phyloP scores from a whole-genome alignment of 148 eudicot species.

The Vaccinium vitisidaea region DNA sequence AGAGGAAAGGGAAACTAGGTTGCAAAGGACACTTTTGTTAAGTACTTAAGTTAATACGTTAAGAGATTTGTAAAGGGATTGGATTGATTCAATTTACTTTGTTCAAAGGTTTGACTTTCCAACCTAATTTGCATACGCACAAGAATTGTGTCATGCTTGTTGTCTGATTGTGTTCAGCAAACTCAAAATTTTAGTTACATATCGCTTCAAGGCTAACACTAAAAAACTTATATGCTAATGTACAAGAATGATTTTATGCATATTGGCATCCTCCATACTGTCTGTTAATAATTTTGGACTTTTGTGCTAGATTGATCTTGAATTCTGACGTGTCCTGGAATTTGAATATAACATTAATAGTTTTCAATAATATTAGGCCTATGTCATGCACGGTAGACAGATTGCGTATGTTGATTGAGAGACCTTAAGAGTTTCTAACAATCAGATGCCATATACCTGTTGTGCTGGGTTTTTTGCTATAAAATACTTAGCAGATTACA shows the following conservation, averaged over 20 bases:
- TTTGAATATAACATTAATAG: not conserved
- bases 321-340: not conserved
- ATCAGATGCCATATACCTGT: not conserved
- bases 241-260: not conserved
- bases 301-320: not conserved
- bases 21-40: not conserved
- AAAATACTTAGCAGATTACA: not conserved
- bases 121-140: not conserved
- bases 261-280: not conserved
- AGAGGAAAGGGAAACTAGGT: not conserved
- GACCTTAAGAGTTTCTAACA: not conserved
- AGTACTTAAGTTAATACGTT: not conserved
- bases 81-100: not conserved
- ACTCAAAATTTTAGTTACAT: not conserved
- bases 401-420: not conserved
- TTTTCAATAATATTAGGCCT: not conserved
- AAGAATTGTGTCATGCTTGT: not conserved
- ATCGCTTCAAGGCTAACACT: not conserved
- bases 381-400: not conserved
- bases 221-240: not conserved
- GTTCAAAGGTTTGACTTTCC: constrained; percentile 1
- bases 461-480: not conserved
- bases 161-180: not conserved
- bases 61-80: not conserved
- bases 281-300: not conserved